Conservation (phyloP, 306 rosid genomes). For the Cucurbita maxima region DNA sequence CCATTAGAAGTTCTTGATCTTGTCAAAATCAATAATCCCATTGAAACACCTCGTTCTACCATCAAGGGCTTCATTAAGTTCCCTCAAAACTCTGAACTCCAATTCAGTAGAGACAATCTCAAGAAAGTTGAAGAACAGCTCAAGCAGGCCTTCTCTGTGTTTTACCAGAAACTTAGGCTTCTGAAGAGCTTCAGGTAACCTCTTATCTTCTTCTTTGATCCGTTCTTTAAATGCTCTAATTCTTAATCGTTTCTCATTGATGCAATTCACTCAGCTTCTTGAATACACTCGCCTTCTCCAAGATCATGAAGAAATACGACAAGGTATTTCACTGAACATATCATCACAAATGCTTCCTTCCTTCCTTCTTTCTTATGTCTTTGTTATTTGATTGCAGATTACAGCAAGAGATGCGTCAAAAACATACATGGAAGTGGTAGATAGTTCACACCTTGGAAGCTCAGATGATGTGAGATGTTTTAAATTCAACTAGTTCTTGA, state of each 20-base stretch:
- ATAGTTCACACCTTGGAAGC: constrained; percentile 46
- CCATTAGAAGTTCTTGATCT: constrained; percentile 34
- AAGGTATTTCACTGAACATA: too few relatives aligned
- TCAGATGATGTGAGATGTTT: constrained; percentile 48
- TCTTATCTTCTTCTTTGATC: neutral
- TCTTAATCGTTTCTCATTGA: neutral
- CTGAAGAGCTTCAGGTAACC: constrained; percentile 41
- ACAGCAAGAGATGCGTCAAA: constrained; percentile 44
- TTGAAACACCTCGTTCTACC: constrained; percentile 58
- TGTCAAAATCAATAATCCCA: constrained; percentile 35
- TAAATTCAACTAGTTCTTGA: neutral
- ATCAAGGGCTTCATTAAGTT: constrained; percentile 34
- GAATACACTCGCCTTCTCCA: constrained; percentile 28
- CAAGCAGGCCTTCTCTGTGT: constrained; percentile 29
- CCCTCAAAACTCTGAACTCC: constrained; percentile 25
- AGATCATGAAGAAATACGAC: too few relatives aligned
- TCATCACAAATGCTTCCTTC: neutral
- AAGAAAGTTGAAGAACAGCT: constrained; percentile 37
- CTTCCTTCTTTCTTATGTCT: neutral
- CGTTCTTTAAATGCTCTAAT: neutral
- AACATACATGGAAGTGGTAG: constrained; percentile 53
- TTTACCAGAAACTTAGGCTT: constrained; percentile 50
- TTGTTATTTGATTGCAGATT: constrained; percentile 21
- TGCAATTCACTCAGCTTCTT: constrained; percentile 30
- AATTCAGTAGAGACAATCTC: constrained; percentile 34